Evolutionary conservation across 306 rosid species (phyloP).

Genomic region (Canavalia gladiata): DNA sequence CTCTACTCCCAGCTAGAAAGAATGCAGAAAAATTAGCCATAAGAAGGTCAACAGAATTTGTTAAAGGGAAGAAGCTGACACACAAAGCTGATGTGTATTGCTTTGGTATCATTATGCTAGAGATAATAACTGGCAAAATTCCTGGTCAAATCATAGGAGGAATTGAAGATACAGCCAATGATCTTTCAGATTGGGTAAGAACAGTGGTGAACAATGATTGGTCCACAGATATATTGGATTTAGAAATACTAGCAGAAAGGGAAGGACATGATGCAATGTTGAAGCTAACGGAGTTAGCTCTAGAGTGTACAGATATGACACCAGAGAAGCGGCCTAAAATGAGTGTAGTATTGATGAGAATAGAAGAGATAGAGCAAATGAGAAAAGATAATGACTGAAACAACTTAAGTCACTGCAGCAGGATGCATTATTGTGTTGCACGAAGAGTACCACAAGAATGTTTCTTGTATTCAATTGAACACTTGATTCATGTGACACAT

Average conservation of each 20-base stretch:
- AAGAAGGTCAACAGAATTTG: slow-evolving; percentile 69
- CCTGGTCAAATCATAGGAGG: slow-evolving; percentile 62
- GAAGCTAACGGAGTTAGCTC: slow-evolving; percentile 70
- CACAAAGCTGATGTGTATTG: slow-evolving; percentile 71
- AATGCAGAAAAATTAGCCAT: slow-evolving; percentile 54
- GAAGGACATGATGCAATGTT: slow-evolving; percentile 78
- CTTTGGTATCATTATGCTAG: slow-evolving; percentile 75
- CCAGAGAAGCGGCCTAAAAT: slow-evolving; percentile 71
- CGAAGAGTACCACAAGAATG: slow-evolving; percentile 17
- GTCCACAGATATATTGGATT: slow-evolving; percentile 79
- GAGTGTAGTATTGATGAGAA: slow-evolving; percentile 59
- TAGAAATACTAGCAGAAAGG: slow-evolving; percentile 62
- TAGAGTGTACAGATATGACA: slow-evolving; percentile 66
- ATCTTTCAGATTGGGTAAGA: slow-evolving; percentile 81
- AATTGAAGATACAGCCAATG: slow-evolving; percentile 51
- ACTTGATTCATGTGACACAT: slow-evolving; percentile 24
- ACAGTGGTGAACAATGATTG: slow-evolving; percentile 73
- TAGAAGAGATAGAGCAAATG: slow-evolving; percentile 63
- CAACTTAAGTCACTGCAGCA: slow-evolving; percentile 4
- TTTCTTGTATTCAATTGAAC: slow-evolving; percentile 13
- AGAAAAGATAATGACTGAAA: slow-evolving; percentile 49
- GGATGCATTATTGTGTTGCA: slow-evolving; percentile 13
- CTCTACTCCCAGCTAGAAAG: slow-evolving; percentile 51
- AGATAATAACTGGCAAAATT: slow-evolving; percentile 75
- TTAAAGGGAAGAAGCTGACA: slow-evolving; percentile 65